These are phyloP conservation scores for Monosporascus sp. DNA, from an alignment of 2,329 filamentous ascomycete species.

Conservation along the genomic window DNA sequence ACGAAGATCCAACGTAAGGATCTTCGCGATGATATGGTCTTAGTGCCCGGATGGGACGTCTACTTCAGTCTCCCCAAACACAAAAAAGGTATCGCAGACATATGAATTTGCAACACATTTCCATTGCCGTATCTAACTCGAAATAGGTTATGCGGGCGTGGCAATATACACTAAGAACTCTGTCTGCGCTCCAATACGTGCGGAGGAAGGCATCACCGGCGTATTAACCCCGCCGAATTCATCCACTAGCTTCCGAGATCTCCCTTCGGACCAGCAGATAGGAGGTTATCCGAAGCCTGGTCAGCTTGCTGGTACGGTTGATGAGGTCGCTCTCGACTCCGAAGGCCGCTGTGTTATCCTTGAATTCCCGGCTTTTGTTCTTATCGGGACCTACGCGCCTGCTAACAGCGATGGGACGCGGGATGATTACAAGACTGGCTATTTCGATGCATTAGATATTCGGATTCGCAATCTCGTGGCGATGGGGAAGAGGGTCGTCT, in stretches of 20 bases:
- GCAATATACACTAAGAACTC: constrained; percentile 90
- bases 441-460: constrained; percentile 73
- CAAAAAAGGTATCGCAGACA: constrained; percentile 69
- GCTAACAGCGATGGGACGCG: constrained; percentile 81
- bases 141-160: constrained; percentile 87
- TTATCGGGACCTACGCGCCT: constrained; percentile 88
- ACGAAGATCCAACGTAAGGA: constrained; percentile 95
- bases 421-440: constrained; percentile 75
- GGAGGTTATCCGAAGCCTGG: constrained; percentile 75
- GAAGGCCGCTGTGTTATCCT: constrained; percentile 89
- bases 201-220: constrained; percentile 91
- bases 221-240: constrained; percentile 70
- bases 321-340: constrained; percentile 72
- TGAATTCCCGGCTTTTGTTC: constrained; percentile 91
- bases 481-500: constrained; percentile 76
- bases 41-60: constrained; percentile 92
- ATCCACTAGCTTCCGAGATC: constrained; percentile 64
- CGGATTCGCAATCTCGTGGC: constrained; percentile 78
- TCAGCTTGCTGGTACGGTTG: constrained; percentile 60
- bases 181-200: constrained; percentile 77
- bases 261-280: constrained; percentile 70
- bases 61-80: constrained; percentile 89
- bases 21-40: constrained; percentile 88
- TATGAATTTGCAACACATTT: not conserved
- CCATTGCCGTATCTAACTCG: constrained; percentile 7